Evolutionary conservation across 1,139 yeast species (phyloP).

Genomic region (Scheffersomyces illinoinensis): DNA sequence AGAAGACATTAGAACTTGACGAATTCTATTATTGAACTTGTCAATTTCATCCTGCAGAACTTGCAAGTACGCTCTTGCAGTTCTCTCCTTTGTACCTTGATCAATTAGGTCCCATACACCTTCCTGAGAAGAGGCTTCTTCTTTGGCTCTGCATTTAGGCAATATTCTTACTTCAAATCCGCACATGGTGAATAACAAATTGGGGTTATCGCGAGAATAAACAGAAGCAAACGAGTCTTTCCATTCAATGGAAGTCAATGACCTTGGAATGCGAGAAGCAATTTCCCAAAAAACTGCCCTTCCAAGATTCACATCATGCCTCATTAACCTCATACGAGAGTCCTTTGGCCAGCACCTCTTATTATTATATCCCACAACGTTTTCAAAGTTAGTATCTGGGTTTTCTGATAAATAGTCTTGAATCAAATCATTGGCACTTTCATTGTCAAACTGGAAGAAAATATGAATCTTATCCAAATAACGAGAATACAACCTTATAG

Average conservation of each 20-base stretch:
- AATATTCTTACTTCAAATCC: constrained; percentile 92
- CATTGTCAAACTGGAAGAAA: constrained; percentile 68
- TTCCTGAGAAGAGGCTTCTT: constrained; percentile 55
- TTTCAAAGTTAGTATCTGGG: constrained; percentile 90
- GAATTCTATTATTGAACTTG: constrained; percentile 76
- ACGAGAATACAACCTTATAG: constrained; percentile 79
- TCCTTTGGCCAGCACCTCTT: constrained; percentile 96
- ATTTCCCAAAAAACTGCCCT: constrained; percentile 93
- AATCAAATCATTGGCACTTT: constrained; percentile 71
- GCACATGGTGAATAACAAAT: constrained; percentile 83
- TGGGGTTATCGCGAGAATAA: constrained; percentile 87
- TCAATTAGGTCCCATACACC: constrained; percentile 91
- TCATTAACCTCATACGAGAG: constrained; percentile 83
- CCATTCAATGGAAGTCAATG: constrained; percentile 78
- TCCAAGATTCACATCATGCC: constrained; percentile 91
- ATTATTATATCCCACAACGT: constrained; percentile 83
- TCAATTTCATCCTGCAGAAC: constrained; percentile 82
- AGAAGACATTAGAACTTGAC: constrained; percentile 92
- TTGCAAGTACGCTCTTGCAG: constrained; percentile 85
- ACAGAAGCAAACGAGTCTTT: constrained; percentile 82
- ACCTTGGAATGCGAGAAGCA: constrained; percentile 72
- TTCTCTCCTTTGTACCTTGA: constrained; percentile 73
- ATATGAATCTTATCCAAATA: constrained; percentile 82
- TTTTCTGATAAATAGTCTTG: constrained; percentile 78
- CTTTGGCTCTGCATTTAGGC: constrained; percentile 65